These are phyloP conservation scores for Raffaelea arxii DNA, from an alignment of 2,329 filamentous ascomycete species.

Conservation along the genomic window DNA sequence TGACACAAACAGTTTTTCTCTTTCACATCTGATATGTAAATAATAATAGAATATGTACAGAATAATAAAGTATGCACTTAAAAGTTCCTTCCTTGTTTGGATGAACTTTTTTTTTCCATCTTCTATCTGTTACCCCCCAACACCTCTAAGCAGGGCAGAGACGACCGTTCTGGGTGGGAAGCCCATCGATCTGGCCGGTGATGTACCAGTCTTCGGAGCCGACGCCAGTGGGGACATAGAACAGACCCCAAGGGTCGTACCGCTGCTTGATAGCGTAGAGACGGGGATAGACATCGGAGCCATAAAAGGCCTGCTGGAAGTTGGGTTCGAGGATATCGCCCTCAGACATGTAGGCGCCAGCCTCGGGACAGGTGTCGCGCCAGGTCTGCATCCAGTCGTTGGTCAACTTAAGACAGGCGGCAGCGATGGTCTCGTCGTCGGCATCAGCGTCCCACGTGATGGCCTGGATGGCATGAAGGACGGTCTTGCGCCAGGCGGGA, in stretches of 20 bases:
- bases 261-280: conserved; percentile 22
- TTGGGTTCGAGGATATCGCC: conserved; percentile 23
- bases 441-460: conserved; percentile 14
- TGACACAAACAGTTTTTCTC: too few species aligned
- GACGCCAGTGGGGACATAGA: conserved; percentile 17
- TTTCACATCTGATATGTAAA: too few species aligned
- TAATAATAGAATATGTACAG: too few species aligned
- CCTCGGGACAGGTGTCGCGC: conserved; percentile 19
- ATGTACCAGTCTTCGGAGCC: conserved; percentile 16
- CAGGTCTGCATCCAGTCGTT: conserved; percentile 22
- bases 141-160: conserved; percentile 11
- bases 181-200: conserved; percentile 11
- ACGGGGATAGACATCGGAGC: conserved; percentile 19
- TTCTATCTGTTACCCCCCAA: background rate
- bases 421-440: conserved; percentile 11
- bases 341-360: conserved; percentile 30
- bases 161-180: conserved; percentile 14
- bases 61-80: too few species aligned
- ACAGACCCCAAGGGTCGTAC: conserved; percentile 22
- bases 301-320: conserved; percentile 25
- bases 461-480: conserved; percentile 26
- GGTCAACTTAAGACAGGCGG: conserved; percentile 16
- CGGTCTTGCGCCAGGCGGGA: conserved; percentile 37
- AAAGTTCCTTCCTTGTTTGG: too few species aligned
- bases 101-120: background rate